Conservation (phyloP, 2,329 filamentous ascomycete genomes). For the Atkinsonella texensis region DNA sequence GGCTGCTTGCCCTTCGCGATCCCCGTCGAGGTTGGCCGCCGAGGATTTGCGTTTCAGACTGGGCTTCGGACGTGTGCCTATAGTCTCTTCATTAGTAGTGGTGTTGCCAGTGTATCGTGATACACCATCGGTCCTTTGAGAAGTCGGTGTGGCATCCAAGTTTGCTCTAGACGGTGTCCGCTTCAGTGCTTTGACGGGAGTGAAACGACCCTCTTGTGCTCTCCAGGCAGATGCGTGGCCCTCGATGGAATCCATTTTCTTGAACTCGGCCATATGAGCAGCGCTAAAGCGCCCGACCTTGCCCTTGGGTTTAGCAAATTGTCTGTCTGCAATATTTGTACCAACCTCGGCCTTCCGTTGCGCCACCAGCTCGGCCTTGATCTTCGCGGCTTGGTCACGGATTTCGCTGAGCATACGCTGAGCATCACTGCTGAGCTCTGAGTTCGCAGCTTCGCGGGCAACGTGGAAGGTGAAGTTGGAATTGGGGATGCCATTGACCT, state of each 20-base stretch:
- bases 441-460: slow-evolving; percentile 37
- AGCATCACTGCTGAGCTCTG: slow-evolving; percentile 48
- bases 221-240: slow-evolving; percentile 73
- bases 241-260: slow-evolving; percentile 95
- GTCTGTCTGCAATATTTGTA: slow-evolving; percentile 39
- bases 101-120: slow-evolving; percentile 48
- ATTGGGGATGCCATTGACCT: slow-evolving; percentile 35
- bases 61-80: slow-evolving; percentile 22
- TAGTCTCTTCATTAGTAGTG: slow-evolving; percentile 47
- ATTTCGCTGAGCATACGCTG: slow-evolving; percentile 53
- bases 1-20: background rate
- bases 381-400: slow-evolving; percentile 57
- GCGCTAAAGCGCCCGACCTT: slow-evolving; percentile 72
- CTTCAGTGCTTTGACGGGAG: slow-evolving; percentile 32
- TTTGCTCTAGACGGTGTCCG: slow-evolving; percentile 33
- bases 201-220: slow-evolving; percentile 39
- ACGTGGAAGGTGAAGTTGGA: slow-evolving; percentile 61
- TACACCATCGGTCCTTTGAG: slow-evolving; percentile 26
- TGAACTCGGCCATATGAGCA: slow-evolving; percentile 77
- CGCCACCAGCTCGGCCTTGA: slow-evolving; percentile 56
- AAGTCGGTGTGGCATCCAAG: slow-evolving; percentile 23
- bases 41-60: slow-evolving; percentile 21
- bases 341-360: slow-evolving; percentile 43
- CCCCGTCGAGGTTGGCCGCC: slow-evolving; percentile 20
- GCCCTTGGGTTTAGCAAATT: slow-evolving; percentile 69